Base-by-base conservation (phyloP, 495 filamentous ascomycete species). In the Penicillium alfredii region DNA sequence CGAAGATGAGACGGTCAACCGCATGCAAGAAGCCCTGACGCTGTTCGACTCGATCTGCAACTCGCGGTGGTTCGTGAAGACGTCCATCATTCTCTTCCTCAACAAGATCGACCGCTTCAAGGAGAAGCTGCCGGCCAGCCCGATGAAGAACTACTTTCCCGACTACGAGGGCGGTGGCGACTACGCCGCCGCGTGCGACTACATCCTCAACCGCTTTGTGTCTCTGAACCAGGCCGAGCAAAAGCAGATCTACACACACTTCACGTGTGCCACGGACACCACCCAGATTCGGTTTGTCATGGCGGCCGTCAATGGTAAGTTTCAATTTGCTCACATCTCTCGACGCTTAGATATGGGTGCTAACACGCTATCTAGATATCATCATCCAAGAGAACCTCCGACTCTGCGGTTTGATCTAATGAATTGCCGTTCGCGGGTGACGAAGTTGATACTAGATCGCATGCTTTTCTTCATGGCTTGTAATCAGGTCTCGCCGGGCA, bases 71-170 rank as follows among this genome's bases (percentile, higher is more conserved):
- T 98, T 98, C 64, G 87, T 93, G 66, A 97, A 94, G 78, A 97
- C 92, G 10, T 95, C 90, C 7, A 94, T 97, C 64, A 98, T 98
- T 68, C 72, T 97, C 35, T 98, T 98, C 82, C 76, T 98, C 52
- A 98, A 98, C 86, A 98, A 98, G 83, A 98, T 98, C 68, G 92
- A 97, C 66, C 72, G 93, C 38, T 98, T 97, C 78, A 93, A 95
- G 74, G 92, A 98, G 82, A 98, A 97, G 80, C 81, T 97, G 34
- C 89, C 93, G 21, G 82, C 95, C 67, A 94, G 87, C 75, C 93
- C 92, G 10, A 98, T 98, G 90, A 94, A 95, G 79, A 94, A 96
- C 70, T 94, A 97, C 70, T 98, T 98, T 81, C 88, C 92, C 30
- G 92, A 98, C 64, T 98, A 96, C 68, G 88, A 95, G 65, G 77